A percentile compares a stretch with the other conserved stretches of the same genome.
Evolutionary conservation across 352 stramenopile species (phyloP).

Genomic region (Pythium dissimile): DNA sequence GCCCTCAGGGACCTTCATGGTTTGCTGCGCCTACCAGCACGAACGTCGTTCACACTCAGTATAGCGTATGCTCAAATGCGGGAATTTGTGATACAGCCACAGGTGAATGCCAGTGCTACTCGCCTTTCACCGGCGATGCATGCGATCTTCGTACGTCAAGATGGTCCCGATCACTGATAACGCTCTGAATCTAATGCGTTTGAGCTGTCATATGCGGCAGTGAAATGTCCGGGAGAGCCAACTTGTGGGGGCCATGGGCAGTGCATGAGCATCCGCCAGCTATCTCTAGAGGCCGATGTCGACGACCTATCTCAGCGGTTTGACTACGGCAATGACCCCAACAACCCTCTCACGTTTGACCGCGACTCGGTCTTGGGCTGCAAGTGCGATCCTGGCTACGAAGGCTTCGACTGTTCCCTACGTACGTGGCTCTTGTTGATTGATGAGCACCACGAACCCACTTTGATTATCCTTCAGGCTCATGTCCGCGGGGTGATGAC

Average conservation of each 20-base stretch:
- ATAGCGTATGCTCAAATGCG: constrained; percentile 52
- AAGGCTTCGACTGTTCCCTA: constrained; percentile 87
- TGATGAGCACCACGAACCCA: neutral
- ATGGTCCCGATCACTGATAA: neutral
- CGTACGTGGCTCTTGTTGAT: constrained; percentile 29
- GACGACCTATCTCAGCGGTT: constrained; percentile 49
- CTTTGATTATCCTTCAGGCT: constrained; percentile 27
- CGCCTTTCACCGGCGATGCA: constrained; percentile 49
- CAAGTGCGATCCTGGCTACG: constrained; percentile 88
- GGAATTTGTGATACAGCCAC: constrained; percentile 50
- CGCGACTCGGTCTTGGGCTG: constrained; percentile 76
- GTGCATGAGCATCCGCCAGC: constrained; percentile 69
- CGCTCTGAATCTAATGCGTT: neutral
- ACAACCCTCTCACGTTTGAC: constrained; percentile 78
- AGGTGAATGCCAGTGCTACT: constrained; percentile 59
- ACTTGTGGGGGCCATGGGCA: constrained; percentile 66
- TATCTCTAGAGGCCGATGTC: constrained; percentile 56
- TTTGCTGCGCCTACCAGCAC: constrained; percentile 37
- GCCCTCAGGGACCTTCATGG: constrained; percentile 59
- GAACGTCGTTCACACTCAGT: constrained; percentile 55
- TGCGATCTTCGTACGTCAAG: constrained; percentile 49
- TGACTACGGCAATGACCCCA: constrained; percentile 63
- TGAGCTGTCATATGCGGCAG: constrained; percentile 6
- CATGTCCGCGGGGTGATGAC: constrained; percentile 87
- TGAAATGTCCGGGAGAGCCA: constrained; percentile 57